Base-by-base conservation (phyloP, 352 stramenopile species). In the Phytophthora multivora region DNA sequence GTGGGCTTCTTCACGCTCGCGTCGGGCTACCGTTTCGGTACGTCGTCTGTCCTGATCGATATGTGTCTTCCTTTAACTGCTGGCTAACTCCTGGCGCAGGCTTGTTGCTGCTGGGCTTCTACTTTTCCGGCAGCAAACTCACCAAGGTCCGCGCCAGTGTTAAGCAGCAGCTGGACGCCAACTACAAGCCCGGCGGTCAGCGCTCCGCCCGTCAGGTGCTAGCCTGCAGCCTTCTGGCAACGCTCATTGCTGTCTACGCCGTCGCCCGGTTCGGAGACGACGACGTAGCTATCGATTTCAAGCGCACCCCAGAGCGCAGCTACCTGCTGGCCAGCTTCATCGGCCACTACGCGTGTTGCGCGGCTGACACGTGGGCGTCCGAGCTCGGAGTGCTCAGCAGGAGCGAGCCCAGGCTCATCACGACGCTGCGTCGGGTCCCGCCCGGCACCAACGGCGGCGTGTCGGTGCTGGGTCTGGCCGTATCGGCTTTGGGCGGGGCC, bases 361-460 rank as follows among this genome's bases (percentile, higher is more conserved):
- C 93, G 7, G 95, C 86, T 0, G 95, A 99, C 71, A 98, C 96
- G 13, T 97, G 96, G 83, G 93, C 95, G n/a, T 98, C 90, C 1
- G 96, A 99, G 69, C 73, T 99, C 6, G 96, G 95, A 7, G 96
- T 98, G 25, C 74, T 98, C 0, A 90, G 81, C 43, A 74, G 73
- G 39, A 77, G 64, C 43, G 46, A 69, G 15, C 96, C 96, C 0
- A 59, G 93, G 35, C 77, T 98, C 31, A 88, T 99, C 56, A 98
- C 93, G 38, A 86, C 77, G 33, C 52, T 91, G 18, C 35, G 49
- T 1, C 58, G 69, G 13, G 96, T 98, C 19, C 95, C 95, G 0
- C 78, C 87, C 1, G 95, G 96, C 8, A 98, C 95, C 5, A 99
- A 99, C 77, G 96, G 96, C 39, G 96, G 90, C 7, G 75, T 98